A percentile compares a stretch with the other conserved stretches of the same genome.
Evolutionary conservation across 148 eudicot species (phyloP).

Genomic region (Camellia japonica): DNA sequence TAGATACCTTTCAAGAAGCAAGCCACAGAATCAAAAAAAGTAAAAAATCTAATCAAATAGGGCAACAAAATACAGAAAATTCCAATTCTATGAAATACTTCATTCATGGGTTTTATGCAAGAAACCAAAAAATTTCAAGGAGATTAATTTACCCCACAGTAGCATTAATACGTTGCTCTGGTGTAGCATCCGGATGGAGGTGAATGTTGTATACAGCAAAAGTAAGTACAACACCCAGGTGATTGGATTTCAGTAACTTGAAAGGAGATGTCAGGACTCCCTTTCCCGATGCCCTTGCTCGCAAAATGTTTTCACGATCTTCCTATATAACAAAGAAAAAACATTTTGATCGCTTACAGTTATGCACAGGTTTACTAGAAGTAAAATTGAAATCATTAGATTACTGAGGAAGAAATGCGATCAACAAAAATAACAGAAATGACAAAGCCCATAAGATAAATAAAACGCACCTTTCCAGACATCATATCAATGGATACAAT

Average conservation of each 20-base stretch:
- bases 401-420: neutral
- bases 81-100: neutral
- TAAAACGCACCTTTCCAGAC: constrained; percentile 78
- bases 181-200: constrained; percentile 64
- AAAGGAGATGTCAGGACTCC: constrained; percentile 92
- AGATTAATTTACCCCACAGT: constrained; percentile 69
- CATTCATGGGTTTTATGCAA: neutral
- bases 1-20: constrained; percentile 54
- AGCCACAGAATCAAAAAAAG: neutral
- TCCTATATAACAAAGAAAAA: constrained; percentile 41
- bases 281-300: constrained; percentile 92
- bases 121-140: constrained; percentile 6
- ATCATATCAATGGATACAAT: constrained; percentile 93
- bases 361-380: neutral
- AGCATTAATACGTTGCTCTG: constrained; percentile 69
- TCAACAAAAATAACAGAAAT: neutral
- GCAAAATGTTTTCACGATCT: constrained; percentile 87
- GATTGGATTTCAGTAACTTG: constrained; percentile 78
- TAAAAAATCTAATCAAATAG: neutral
- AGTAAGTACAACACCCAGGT: constrained; percentile 90
- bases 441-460: neutral
- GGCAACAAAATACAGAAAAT: neutral
- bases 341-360: neutral
- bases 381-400: constrained; percentile 4
- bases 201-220: constrained; percentile 76